phyloP scores from a whole-genome alignment of 2,329 filamentous ascomycete genomes.

The Lachnellula subtilissima region DNA sequence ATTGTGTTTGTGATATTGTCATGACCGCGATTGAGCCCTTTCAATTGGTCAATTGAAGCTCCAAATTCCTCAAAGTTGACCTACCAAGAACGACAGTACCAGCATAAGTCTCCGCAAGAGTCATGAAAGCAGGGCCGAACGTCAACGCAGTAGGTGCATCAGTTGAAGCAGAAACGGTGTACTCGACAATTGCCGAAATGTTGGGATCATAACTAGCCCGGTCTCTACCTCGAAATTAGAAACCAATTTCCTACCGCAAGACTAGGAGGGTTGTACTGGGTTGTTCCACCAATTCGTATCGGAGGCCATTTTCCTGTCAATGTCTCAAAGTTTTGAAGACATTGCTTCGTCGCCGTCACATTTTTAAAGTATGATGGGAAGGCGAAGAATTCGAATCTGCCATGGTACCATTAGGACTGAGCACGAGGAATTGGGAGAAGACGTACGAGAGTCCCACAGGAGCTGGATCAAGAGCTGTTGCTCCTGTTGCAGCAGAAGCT shows the following conservation, averaged over 20 bases:
- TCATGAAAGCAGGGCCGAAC: constrained; percentile 49
- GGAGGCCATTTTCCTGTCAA: constrained; percentile 49
- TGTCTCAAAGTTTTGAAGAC: constrained; percentile 46
- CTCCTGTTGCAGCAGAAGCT: constrained; percentile 15
- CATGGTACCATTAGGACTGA: background rate
- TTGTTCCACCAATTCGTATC: constrained; percentile 54
- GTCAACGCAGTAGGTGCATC: constrained; percentile 47
- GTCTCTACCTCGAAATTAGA: constrained; percentile 33
- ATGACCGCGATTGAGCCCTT: constrained; percentile 47
- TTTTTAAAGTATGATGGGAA: constrained; percentile 51
- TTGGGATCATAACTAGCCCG: constrained; percentile 46
- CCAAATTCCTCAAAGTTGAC: background rate
- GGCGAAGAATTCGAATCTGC: constrained; percentile 51
- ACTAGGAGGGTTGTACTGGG: constrained; percentile 35
- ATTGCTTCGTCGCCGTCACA: constrained; percentile 46
- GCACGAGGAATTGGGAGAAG: background rate
- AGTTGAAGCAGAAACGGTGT: constrained; percentile 41
- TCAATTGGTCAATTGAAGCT: background rate
- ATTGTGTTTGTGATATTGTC: constrained; percentile 51
- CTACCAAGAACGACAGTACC: constrained; percentile 45
- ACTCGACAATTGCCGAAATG: constrained; percentile 43
- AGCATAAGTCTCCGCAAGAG: constrained; percentile 43
- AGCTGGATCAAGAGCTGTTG: constrained; percentile 33
- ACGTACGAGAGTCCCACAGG: constrained; percentile 44
- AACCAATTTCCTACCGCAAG: background rate